Evolutionary conservation across 2,329 filamentous ascomycete species (phyloP), one percentile per base, ranked within the genome.

Genomic region (Talaromyces verruculosus): DNA sequence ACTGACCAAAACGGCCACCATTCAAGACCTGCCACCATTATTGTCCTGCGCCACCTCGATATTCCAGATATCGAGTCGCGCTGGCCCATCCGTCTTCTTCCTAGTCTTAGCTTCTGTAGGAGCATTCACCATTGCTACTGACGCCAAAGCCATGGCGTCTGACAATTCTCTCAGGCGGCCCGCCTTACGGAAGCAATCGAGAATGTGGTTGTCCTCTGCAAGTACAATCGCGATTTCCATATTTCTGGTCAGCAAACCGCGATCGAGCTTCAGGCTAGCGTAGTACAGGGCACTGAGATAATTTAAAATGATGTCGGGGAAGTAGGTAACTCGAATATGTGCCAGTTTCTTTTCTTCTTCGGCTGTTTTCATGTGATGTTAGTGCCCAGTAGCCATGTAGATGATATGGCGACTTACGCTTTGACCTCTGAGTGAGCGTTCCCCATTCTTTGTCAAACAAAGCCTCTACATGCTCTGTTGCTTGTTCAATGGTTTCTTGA

Each of bases 161-260:
- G 93, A 85, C 47, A 95, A 81, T 79, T 94, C 91, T 72, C 86
- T 85, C 87, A 94, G 90, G 57, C 90, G 86, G 37, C 84, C 84
- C 2, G 87, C 84, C 64, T 84, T 83, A 64, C 88, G 77, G 70
- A 95, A 91, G 53, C 86, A 84, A 28, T 82, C 78, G 1, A 89
- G 87, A 47, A 94, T 78, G 70, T 89, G 88, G 28, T 88, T 88
- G 67, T 84, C 85, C 69, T 88, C 87, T 65, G 90, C 88, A 1
- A 94, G 92, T 61, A 97, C 85, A 1, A 88, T 88, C 0, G 92
- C 89, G 17, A 99, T 82, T 67, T 97, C 91, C 91, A 99, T 94
- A 72, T 89, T 91, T 74, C 94, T 89, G 30, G 95, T 84, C 19
- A 96, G 83, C 69, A 90, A 86, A 66, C 94, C 91, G 51, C 92